phyloP scores from a whole-genome alignment of 2,329 filamentous ascomycete genomes.

The Alternaria postmessia region DNA sequence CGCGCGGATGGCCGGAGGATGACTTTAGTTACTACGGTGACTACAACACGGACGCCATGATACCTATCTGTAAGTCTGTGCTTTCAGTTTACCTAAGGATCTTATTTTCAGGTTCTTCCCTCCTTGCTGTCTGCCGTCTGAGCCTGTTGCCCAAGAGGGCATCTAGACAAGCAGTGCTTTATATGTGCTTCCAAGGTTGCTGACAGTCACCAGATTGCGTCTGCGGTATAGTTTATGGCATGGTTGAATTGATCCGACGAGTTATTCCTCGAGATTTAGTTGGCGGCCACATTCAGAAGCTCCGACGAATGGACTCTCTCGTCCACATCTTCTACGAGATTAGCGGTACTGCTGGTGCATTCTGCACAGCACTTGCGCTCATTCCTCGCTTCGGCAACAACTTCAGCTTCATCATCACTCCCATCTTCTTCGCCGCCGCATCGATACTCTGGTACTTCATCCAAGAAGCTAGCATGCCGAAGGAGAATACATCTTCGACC shows the following conservation, averaged over 20 bases:
- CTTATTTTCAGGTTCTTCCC: no score
- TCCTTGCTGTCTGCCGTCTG: not conserved
- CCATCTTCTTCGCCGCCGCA: conserved; percentile 57
- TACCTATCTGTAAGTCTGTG: conserved; percentile 54
- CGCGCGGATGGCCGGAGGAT: conserved; percentile 46
- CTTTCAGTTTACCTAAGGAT: not conserved
- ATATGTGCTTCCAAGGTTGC: not conserved
- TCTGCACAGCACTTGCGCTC: conserved; percentile 60
- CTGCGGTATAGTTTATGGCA: conserved; percentile 50
- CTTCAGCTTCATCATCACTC: conserved; percentile 61
- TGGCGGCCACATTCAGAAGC: conserved; percentile 60
- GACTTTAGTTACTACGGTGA: conserved; percentile 58
- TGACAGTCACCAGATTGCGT: conserved; percentile 31
- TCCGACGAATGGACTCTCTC: conserved; percentile 57
- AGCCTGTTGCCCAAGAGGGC: not conserved
- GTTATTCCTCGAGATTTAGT: conserved; percentile 63
- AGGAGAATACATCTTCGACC: conserved; percentile 31
- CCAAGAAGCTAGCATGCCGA: conserved; percentile 48
- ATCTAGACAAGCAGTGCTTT: not conserved
- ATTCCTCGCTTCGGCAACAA: conserved; percentile 62
- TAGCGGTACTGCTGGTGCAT: conserved; percentile 59
- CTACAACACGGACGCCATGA: conserved; percentile 61
- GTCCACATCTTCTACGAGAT: conserved; percentile 60
- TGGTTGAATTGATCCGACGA: conserved; percentile 62
- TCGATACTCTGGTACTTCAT: conserved; percentile 59